Evolutionary conservation across 1,284 basidiomycete species (phyloP), one percentile per base, ranked within the genome.

Genomic region (Trametes versicolor): DNA sequence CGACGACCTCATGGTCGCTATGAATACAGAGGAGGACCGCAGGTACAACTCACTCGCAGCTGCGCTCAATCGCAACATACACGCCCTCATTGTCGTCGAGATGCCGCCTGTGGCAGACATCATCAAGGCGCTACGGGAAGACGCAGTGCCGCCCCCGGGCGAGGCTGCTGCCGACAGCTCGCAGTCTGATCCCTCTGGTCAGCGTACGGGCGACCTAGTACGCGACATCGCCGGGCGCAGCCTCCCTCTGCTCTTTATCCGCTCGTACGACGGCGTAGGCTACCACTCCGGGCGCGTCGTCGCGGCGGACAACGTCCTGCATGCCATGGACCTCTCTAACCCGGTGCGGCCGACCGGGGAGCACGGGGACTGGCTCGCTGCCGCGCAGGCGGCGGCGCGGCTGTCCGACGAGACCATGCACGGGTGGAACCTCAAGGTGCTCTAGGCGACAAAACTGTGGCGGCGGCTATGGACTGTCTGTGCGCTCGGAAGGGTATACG

Each of bases 271-370:
- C 76, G 93, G 93, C 25, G 87, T 94, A 29, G 92, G 92, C 4
- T 94, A 94, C 74, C 92, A 94, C 74, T 93, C 92, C 34, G 93
- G 93, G 47, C 85, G 92, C 64, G 92, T 92, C 67, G 89, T 96
- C 61, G 85, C 93, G 39, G 93, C 90, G 73, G 93, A 93, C 74
- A 94, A 94, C 70, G 86, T 93, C 37, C 92, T 91, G 77, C 86
- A 89, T 69, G 77, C 80, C 19, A 83, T 92, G 77, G 88, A 88
- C 73, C 76, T 91, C 60, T 72, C 76, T 52, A 70, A 68, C 36
- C 64, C 63, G 2, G 64, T 63, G 29, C 60, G 68, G 12, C 53
- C 68, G 43, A 69, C 69, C 49, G 70, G 55, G 4, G 73, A 72
- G 21, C 62, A 63, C 36, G 67, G 63, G 29, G 67, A 66, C 29